A percentile compares a stretch with the other conserved stretches of the same genome.
phyloP scores from a whole-genome alignment of 225 moss, liverwort and hornwort species.

The Bryum argenteum region DNA sequence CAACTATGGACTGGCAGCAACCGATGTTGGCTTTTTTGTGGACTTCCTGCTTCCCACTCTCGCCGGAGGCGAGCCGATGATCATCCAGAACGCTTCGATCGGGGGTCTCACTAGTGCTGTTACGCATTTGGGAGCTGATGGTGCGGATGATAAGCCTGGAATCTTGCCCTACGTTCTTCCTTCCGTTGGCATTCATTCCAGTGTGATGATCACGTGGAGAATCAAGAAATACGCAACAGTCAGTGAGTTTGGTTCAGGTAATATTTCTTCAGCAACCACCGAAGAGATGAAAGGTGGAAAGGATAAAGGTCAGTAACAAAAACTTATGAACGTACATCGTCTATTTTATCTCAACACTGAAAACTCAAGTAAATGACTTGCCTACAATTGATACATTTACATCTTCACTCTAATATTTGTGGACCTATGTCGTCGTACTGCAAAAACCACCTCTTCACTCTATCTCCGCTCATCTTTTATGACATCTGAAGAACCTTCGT shows the following conservation, averaged over 20 bases:
- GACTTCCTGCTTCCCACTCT: conserved; percentile 89
- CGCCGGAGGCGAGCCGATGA: conserved; percentile 92
- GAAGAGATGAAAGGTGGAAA: conserved; percentile 37
- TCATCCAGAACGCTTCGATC: conserved; percentile 88
- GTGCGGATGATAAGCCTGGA: conserved; percentile 36
- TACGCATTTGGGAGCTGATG: conserved; percentile 52
- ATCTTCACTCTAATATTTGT: background rate
- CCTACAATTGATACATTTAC: background rate
- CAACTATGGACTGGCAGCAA: conserved; percentile 93
- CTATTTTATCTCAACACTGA: conserved; percentile 1
- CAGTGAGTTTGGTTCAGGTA: conserved; percentile 51
- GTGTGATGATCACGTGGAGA: conserved; percentile 83
- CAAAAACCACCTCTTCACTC: background rate
- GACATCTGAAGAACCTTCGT: no score
- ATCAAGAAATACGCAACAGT: no score
- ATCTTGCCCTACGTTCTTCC: conserved; percentile 72
- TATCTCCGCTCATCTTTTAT: no score
- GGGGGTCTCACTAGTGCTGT: conserved; percentile 90
- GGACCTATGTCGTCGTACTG: background rate
- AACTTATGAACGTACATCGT: conserved; percentile 29
- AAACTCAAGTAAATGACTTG: conserved; percentile 2
- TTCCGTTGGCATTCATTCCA: conserved; percentile 70
- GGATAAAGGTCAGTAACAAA: conserved; percentile 52
- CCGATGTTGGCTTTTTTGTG: conserved; percentile 75
- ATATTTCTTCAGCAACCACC: conserved; percentile 48